Percentiles rank a stretch among this genome's conserved stretches.
Evolutionary conservation across 257 asterid species (phyloP).

Genomic region (Solanum arcanum): DNA sequence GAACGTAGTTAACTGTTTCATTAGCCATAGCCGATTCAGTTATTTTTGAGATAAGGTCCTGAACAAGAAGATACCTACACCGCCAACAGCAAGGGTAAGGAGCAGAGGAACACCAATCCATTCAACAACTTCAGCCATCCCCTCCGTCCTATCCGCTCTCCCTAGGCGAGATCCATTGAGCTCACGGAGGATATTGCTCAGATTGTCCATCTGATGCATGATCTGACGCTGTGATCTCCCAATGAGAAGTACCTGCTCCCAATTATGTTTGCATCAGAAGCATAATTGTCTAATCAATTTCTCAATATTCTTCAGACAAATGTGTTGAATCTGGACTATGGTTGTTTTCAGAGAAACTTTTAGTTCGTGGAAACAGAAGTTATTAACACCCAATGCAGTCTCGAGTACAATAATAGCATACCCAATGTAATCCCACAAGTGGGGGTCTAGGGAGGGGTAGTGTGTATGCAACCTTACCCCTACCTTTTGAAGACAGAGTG

Average conservation of each 20-base stretch:
- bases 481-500: background rate
- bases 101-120: conserved; percentile 44
- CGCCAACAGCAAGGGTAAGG: conserved; percentile 57
- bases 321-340: background rate
- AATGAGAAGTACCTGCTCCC: conserved; percentile 51
- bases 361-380: background rate
- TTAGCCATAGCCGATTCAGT: background rate
- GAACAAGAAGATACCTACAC: conserved; percentile 52
- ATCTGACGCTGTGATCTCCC: conserved; percentile 79
- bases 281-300: background rate
- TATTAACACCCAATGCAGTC: background rate
- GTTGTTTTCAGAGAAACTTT: background rate
- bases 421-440: background rate
- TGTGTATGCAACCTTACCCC: background rate
- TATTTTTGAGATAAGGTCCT: conserved; percentile 38
- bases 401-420: background rate
- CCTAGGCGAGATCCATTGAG: conserved; percentile 39
- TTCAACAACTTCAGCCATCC: conserved; percentile 15
- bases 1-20: background rate
- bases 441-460: background rate
- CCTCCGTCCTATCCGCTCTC: conserved; percentile 14
- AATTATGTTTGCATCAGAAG: background rate
- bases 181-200: conserved; percentile 56
- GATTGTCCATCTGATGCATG: conserved; percentile 80
- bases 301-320: background rate